Evolutionary conservation across 2,329 filamentous ascomycete species (phyloP), one percentile per base, ranked within the genome.

Genomic region (Ciborinia camelliae): DNA sequence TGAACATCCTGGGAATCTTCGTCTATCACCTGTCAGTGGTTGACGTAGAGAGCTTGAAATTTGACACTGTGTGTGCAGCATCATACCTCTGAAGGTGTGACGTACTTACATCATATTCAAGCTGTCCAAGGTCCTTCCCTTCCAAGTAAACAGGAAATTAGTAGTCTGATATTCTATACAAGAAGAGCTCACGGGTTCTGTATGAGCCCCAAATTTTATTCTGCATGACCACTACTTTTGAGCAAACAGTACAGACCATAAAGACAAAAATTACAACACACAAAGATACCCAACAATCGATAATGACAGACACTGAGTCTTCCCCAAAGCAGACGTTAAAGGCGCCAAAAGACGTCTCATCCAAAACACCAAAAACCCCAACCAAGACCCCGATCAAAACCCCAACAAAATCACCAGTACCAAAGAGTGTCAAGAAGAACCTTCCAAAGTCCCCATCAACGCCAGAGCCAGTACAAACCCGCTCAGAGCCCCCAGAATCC

Each of bases 91-190:
- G 30, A 26, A 48, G n/a, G 9, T 63, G 51, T 63, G 61, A 63
- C 51, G 51, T 63, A 63, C 39, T 59, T 37, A 37, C 55, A 59
- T 47, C 39, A 63, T 54, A 35, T 47, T 37, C 37, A 43, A 62
- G 47, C 59, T 55, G 30, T 54, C 35, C 47, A 62, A 58, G 55
- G 41, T 26, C 14, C 26, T 54, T 6, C 55, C 3, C 37, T 57
- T 63, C 51, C 51, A 63, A 57, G 61, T 63, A 63, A 63, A 57
- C 61, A 39, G 61, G 61, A 39, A 63, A 63, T 47, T 57, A 63
- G 61, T 37, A 45, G 30, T n/a, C 12, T 45, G 18, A 39, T 57
- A 63, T 55, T 45, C 39, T 23, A 54, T 63, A 63, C 61, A 63
- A 63, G 55, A 63, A 63, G 51, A 63, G 51, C 61, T 63, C 51